Evolutionary conservation across 2,329 filamentous ascomycete species (phyloP).

Genomic region (Ophiocordyceps sinensis): DNA sequence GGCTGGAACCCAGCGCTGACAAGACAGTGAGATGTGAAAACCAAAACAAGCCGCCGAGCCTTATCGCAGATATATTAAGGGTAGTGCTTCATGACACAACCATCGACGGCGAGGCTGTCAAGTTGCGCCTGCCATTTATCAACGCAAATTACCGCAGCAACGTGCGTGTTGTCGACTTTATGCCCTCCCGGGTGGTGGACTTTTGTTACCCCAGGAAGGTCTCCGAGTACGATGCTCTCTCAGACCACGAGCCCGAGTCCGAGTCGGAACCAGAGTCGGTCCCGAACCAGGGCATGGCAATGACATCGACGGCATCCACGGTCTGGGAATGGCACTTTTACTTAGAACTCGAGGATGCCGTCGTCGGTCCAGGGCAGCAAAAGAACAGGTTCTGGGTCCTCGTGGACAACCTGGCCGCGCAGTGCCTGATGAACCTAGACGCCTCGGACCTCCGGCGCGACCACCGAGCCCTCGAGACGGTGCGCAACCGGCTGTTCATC

Average conservation of each 20-base stretch:
- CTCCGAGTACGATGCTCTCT: conserved; percentile 35
- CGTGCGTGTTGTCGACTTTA: conserved; percentile 72
- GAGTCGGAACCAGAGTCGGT: conserved; percentile 1
- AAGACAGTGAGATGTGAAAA: conserved; percentile 31
- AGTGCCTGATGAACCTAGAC: conserved; percentile 32
- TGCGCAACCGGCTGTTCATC: conserved; percentile 59
- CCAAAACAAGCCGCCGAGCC: conserved; percentile 17
- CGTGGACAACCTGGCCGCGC: conserved; percentile 43
- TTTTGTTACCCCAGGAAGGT: conserved; percentile 41
- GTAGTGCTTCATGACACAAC: conserved; percentile 25
- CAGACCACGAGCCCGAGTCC: conserved; percentile 21
- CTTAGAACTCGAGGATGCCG: conserved; percentile 60
- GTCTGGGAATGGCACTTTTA: conserved; percentile 77
- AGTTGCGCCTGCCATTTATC: conserved; percentile 50
- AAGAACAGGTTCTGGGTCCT: conserved; percentile 48
- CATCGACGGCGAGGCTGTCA: conserved; percentile 21
- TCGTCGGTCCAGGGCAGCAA: conserved; percentile 13
- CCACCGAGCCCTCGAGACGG: conserved; percentile 25
- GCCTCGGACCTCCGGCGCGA: conserved; percentile 42
- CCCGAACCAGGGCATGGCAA: conserved; percentile 10
- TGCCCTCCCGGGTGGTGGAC: conserved; percentile 52
- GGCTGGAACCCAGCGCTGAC: neutral
- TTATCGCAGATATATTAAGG: conserved; percentile 25
- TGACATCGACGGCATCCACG: conserved; percentile 7
- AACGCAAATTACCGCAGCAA: conserved; percentile 56